Evolutionary conservation across 305 asterid species (phyloP), one percentile per base, ranked within the genome.

Genomic region (Fraxinus velutina): DNA sequence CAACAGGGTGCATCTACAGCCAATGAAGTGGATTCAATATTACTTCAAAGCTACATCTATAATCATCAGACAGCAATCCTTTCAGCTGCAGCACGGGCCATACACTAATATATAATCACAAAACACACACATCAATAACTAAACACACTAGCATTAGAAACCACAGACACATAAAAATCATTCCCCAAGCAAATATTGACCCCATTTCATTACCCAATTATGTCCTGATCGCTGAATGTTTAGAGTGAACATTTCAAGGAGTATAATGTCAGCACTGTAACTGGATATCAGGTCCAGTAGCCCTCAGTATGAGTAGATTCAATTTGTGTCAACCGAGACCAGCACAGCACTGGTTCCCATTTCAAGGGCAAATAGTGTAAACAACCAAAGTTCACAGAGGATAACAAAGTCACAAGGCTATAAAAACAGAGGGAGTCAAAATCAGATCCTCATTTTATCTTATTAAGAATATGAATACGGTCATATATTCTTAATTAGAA

Each of bases 281-380:
- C 24, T 34, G 22, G 24, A 1, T 30, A 29, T 52, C 72, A 77
- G 47, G 30, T 52, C 81, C 81, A 60, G 22, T 32, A 29, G 74
- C 24, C 74, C 34, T 19, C 73, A 5, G 13, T 13, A 52, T n/a
- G 2, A 78, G 29, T 30, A 64, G 21, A 36, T 24, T 24, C 62
- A 64, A 62, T 50, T 60, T 79, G 29, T 27, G 30, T 80, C 79
- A 24, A 80, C 50, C 83, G 13, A 33, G 39, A 36, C 64, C 78
- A 77, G 62, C 78, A 33, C 75, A 77, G 85, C 85, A 50, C 75
- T 82, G 62, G 64, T 37, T 70, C 76, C 81, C 42, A 27, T 75
- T 64, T 55, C 27, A 57, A 33, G 36, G 78, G 39, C 68, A 24
- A 71, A 42, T 19, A 70, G 60, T 50, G 19, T 78, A 55, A 68